phyloP scores from a whole-genome alignment of 2,329 filamentous ascomycete species.

The Fusarium sp. region DNA sequence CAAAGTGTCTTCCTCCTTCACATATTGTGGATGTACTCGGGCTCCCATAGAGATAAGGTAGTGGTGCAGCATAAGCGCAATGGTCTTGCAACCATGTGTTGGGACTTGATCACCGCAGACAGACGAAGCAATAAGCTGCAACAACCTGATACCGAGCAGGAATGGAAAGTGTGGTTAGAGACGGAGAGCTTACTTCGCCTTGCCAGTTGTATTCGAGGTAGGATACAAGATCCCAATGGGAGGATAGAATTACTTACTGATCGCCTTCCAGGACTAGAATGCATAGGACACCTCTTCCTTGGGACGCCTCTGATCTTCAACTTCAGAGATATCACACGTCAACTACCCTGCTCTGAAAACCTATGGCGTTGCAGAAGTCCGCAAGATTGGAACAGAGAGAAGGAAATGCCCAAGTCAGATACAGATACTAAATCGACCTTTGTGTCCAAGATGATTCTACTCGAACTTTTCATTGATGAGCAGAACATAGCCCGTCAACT shows the following conservation, averaged over 20 bases:
- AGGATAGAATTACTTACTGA: no score
- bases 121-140: accelerated
- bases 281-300: not conserved
- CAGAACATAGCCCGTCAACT: not conserved
- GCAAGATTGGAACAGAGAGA: no score
- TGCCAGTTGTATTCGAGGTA: not conserved
- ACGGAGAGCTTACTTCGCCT: not conserved
- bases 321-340: not conserved
- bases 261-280: not conserved
- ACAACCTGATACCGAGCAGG: accelerated
- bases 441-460: not conserved
- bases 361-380: no score
- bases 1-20: not conserved
- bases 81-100: not conserved
- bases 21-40: not conserved
- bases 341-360: not conserved
- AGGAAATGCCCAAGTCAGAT: accelerated
- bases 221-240: no score
- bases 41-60: not conserved
- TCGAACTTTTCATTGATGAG: not conserved
- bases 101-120: not conserved
- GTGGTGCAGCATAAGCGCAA: not conserved
- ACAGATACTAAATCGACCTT: not conserved
- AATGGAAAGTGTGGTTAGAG: accelerated
- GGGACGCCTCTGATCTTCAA: not conserved